These are phyloP conservation scores for Avena insularis DNA, from an alignment of 176 grass and related monocot genomes.

Conservation along the genomic window DNA sequence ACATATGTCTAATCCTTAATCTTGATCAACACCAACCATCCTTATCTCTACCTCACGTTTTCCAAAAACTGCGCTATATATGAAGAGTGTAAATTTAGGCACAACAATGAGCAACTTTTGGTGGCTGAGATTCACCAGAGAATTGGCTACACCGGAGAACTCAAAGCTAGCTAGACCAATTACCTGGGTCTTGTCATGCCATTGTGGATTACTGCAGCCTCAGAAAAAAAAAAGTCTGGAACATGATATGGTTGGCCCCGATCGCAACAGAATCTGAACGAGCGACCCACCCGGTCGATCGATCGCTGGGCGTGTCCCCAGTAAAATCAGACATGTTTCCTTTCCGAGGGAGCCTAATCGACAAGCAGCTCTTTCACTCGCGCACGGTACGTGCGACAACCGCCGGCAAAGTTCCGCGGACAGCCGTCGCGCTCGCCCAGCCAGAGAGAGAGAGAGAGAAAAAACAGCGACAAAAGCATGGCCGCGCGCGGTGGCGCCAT, in stretches of 20 bases:
- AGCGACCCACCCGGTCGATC: not conserved
- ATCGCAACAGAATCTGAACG: constrained; percentile 15
- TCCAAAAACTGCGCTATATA: not conserved
- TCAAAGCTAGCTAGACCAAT: constrained; percentile 7
- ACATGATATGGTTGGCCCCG: not conserved
- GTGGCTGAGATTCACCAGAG: not conserved
- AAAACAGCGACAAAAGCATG: no score
- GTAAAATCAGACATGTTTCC: not conserved
- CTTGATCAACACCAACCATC: not conserved
- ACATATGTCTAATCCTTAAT: not conserved
- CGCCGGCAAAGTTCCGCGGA: not conserved
- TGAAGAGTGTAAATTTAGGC: not conserved
- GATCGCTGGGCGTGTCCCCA: not conserved
- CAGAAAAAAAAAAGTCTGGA: not conserved
- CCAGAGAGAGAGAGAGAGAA: not conserved
- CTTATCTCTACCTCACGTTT: not conserved
- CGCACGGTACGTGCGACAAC: not conserved
- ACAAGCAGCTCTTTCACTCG: not conserved
- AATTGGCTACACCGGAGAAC: not conserved
- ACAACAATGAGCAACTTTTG: not conserved
- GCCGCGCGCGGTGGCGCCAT: not conserved
- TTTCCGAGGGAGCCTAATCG: not conserved
- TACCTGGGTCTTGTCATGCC: not conserved
- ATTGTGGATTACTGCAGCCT: not conserved
- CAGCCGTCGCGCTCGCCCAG: not conserved